A percentile compares a stretch with the other conserved stretches of the same genome.
These are phyloP conservation scores for Russula brevipes DNA, from an alignment of 768 basidiomycete species.

Conservation along the genomic window DNA sequence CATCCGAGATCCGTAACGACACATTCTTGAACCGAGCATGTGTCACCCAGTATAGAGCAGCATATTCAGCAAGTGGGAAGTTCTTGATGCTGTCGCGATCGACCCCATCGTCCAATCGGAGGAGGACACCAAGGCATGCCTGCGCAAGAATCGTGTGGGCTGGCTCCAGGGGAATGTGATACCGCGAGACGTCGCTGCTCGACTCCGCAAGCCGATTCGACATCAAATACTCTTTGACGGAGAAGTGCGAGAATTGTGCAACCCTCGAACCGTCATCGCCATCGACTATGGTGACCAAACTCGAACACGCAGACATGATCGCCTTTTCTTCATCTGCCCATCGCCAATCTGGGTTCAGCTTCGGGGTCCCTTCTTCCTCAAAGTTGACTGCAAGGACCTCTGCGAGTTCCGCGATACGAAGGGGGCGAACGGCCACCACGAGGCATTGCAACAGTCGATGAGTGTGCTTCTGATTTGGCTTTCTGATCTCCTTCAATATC, in stretches of 20 bases:
- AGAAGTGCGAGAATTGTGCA: background rate
- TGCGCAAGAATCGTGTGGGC: slow-evolving; percentile 1
- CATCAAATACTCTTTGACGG: background rate
- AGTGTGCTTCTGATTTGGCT: background rate
- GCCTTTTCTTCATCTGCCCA: background rate
- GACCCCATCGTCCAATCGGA: background rate
- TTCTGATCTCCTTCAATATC: background rate
- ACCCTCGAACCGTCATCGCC: no score
- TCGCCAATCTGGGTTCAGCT: background rate
- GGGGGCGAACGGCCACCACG: background rate
- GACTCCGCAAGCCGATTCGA: background rate
- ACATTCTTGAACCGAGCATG: background rate
- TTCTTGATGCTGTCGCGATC: background rate
- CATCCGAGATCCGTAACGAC: background rate
- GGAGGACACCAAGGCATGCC: background rate
- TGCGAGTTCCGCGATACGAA: background rate
- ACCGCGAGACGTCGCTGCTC: background rate
- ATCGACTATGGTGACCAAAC: background rate
- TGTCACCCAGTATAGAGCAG: background rate
- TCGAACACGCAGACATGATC: background rate
- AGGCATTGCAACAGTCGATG: slow-evolving; percentile 4
- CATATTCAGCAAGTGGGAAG: background rate
- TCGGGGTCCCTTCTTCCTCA: background rate
- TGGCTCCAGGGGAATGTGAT: background rate
- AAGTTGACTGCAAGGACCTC: background rate